Evolutionary conservation across 2,329 filamentous ascomycete genomes (phyloP), one percentile per base, ranked within the genome.

Genomic region (Fusarium ramigenum): DNA sequence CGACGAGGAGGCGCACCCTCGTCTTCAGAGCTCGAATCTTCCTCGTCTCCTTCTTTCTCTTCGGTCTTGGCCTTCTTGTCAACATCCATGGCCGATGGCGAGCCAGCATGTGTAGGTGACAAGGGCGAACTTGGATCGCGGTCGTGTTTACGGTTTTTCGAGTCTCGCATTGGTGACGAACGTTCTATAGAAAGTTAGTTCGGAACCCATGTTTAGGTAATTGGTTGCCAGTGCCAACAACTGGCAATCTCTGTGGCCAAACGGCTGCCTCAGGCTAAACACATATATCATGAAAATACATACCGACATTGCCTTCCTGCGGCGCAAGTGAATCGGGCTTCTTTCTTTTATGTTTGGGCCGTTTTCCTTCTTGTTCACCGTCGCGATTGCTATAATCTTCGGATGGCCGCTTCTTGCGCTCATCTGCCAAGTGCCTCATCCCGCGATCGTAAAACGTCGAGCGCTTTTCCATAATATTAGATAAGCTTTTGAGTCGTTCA

Each of bases 281-380:
- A 30, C n/a, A 39, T 42, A 43, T 36, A 34, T 40, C 46, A 39
- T 42, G 50, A 25, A 54, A 46, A 50, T 47, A 34, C 80, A 60
- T 78, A 83, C 81, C 80, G 53, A 73, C 69, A 49, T 76, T 78
- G 49, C 75, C 76, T 36, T 76, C 81, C 70, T 93, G 89, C 14
- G 89, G 86, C 66, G 85, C 85, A 37, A 88, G 83, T 60, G 82
- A 85, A 65, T 91, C 90, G 12, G 89, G 93, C 83, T 94, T 95
- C 80, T 93, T 91, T 85, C 93, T 95, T 86, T 93, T 95, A 73
- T 92, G 87, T 81, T 95, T 95, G 30, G 86, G 83, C 79, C 89
- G 88, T 77, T 89, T 89, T 28, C 83, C 81, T 59, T 86, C 85
- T 69, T 85, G 85, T 49, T 89, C 87, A 34, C 82, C 86, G 60